Evolutionary conservation across 768 basidiomycete genomes (phyloP).

Genomic region (Boletus rex-veris): DNA sequence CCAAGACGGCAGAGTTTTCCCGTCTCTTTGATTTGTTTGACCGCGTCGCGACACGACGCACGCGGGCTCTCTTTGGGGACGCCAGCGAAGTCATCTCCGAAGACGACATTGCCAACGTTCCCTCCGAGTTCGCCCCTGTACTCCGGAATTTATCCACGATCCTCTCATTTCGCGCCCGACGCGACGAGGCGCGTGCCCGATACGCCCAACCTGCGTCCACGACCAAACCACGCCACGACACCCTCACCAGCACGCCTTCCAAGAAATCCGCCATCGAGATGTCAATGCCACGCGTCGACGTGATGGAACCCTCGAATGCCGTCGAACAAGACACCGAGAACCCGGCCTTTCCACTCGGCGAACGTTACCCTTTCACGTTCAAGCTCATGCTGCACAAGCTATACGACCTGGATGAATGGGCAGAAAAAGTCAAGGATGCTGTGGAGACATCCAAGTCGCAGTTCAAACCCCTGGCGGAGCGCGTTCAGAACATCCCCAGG

Average conservation of each 20-base stretch:
- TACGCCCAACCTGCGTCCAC: background rate
- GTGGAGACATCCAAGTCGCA: conserved; percentile 51
- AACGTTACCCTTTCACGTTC: conserved; percentile 57
- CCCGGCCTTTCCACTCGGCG: conserved; percentile 40
- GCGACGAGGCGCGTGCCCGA: conserved; percentile 20
- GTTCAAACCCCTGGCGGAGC: conserved; percentile 53
- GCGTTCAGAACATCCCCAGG: conserved; percentile 14
- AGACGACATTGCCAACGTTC: conserved; percentile 32
- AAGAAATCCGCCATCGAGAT: background rate
- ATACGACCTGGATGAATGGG: conserved; percentile 59
- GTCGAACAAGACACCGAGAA: conserved; percentile 27
- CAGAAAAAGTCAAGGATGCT: conserved; percentile 48
- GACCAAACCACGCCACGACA: conserved; percentile 23
- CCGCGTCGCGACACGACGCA: conserved; percentile 44
- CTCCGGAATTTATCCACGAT: conserved; percentile 37
- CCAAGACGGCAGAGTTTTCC: conserved; percentile 50
- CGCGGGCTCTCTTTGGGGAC: conserved; percentile 24
- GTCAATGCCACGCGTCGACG: background rate
- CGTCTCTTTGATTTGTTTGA: conserved; percentile 54
- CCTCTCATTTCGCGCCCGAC: conserved; percentile 34
- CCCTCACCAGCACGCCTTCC: conserved; percentile 15
- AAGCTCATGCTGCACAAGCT: conserved; percentile 65
- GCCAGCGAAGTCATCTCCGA: conserved; percentile 20
- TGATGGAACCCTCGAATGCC: conserved; percentile 13
- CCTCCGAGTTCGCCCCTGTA: conserved; percentile 28